Conservation (phyloP, 495 filamentous ascomycete species). For the Penicillium angulare region DNA sequence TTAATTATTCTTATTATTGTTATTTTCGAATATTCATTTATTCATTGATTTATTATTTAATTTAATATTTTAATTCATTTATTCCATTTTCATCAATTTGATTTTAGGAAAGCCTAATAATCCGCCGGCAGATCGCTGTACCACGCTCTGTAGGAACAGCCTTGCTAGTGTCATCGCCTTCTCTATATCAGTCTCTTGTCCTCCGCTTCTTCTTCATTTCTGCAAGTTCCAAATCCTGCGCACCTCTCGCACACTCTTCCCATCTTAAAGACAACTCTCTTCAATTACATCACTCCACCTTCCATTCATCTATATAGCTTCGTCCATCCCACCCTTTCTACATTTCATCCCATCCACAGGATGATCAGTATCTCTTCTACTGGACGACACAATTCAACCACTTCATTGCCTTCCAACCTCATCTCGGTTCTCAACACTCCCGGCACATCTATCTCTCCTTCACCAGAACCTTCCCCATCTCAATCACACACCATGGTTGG, state of each 20-base stretch:
- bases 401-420: constrained; percentile 6
- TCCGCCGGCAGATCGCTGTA: constrained; percentile 19
- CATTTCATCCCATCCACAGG: constrained; percentile 5
- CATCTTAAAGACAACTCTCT: neutral
- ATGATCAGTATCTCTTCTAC: constrained; percentile 15
- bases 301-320: constrained; percentile 14
- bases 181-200: constrained; percentile 31
- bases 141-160: constrained; percentile 25
- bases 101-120: constrained; percentile 27
- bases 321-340: neutral
- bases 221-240: constrained; percentile 7
- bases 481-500: constrained; percentile 16
- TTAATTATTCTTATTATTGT: constrained; percentile 11
- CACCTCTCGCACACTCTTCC: neutral
- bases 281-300: constrained; percentile 12
- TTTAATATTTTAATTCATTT: constrained; percentile 15
- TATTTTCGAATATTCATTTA: constrained; percentile 11
- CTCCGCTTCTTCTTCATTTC: constrained; percentile 22
- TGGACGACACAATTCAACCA: constrained; percentile 6
- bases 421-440: constrained; percentile 12
- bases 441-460: constrained; percentile 12
- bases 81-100: no score
- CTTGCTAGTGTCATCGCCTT: constrained; percentile 12
- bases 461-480: constrained; percentile 8
- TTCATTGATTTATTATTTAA: constrained; percentile 13